Conservation (phyloP, 306 rosid species). For the Citrullus colocynthis region DNA sequence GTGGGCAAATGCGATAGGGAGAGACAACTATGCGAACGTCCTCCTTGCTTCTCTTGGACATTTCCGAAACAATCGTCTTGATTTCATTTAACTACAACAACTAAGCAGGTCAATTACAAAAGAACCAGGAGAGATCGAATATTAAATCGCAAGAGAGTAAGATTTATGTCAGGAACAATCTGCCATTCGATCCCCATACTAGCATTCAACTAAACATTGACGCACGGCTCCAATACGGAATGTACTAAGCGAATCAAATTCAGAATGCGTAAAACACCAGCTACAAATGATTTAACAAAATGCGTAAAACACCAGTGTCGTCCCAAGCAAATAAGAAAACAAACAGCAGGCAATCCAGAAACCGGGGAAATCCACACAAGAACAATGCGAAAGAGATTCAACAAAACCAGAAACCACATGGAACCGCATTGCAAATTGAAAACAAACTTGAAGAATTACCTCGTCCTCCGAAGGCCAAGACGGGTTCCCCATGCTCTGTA, state of each 20-base stretch:
- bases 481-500: constrained; percentile 23
- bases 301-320: neutral
- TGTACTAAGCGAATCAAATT: neutral
- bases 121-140: neutral
- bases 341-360: neutral
- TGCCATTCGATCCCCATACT: neutral
- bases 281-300: neutral
- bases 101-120: neutral
- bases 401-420: neutral
- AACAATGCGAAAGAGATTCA: neutral
- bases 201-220: neutral
- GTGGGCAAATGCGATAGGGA: constrained; percentile 91
- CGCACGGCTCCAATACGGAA: neutral
- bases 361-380: neutral
- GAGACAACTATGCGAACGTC: constrained; percentile 66
- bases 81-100: constrained; percentile 47
- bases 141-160: neutral
- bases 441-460: constrained; percentile 26
- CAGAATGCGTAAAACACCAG: neutral
- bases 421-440: neutral
- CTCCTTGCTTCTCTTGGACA: constrained; percentile 36
- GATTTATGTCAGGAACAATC: neutral
- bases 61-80: constrained; percentile 37
- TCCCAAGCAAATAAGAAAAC: neutral
- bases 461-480: constrained; percentile 62